Evolutionary conservation across 805 yeast species (phyloP), one percentile per base, ranked within the genome.

Genomic region (Myxozyma nipponensis): DNA sequence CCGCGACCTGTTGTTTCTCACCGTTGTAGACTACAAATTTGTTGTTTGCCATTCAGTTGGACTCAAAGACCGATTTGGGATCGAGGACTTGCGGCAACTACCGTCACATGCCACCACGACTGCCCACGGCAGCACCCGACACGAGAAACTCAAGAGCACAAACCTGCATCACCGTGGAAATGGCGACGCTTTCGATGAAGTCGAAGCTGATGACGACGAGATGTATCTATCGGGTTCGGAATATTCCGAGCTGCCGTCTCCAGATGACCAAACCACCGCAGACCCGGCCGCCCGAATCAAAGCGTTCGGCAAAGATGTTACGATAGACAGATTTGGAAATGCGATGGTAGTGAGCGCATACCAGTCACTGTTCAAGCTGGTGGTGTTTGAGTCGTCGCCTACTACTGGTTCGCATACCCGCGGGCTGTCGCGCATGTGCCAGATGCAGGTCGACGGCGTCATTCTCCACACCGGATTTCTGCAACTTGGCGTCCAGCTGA

Each of bases 361-460:
- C 30, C 57, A 52, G 38, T 44, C 41, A n/a, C 17, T 46, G 1
- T 37, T 50, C 39, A 49, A 52, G 34, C 13, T 52, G 9, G n/a
- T 52, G 4, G 40, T 36, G 4, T 18, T 52, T 17, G 38, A 25
- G 10, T 15, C 10, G 3, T 13, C n/a, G 15, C 25, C 19, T 25
- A 18, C 24, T 35, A 34, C 18, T 18, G 44, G 2, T 19, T 30
- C n/a, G n/a, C n/a, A n/a, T n/a, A n/a, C n/a, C 18, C 43, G 19
- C 21, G 54, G 22, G 43, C 21, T 30, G 49, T 50, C 13, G 37
- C 18, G 19, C 17, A 46, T 5, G 7, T 26, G 15, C 39, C 54
- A 52, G 38, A 22, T 54, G 17, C 38, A 34, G 4, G 58, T 54
- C 28, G 47, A 44, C 19, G 58, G 58, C 1, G 49, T 54, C 39